Conservation (phyloP, 768 basidiomycete species). For the Vishniacozyma victoriae region DNA sequence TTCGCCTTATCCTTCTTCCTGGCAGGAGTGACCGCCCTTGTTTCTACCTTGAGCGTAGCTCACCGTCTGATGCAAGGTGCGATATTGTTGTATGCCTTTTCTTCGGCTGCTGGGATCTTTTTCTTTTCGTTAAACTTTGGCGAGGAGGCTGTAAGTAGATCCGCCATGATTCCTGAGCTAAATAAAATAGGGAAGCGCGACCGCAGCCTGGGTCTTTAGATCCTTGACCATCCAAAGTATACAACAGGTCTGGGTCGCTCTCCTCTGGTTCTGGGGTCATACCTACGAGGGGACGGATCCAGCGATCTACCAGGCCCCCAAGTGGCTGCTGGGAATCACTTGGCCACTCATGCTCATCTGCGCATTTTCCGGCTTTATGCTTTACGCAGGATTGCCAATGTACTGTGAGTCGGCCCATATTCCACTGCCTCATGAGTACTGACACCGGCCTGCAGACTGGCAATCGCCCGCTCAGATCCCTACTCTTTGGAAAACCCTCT, state of each 20-base stretch:
- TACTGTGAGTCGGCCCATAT: slow-evolving; percentile 28
- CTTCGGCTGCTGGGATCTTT: slow-evolving; percentile 81
- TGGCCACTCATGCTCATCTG: slow-evolving; percentile 79
- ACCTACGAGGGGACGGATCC: slow-evolving; percentile 56
- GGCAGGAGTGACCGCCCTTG: slow-evolving; percentile 77
- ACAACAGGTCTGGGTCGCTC: slow-evolving; percentile 90
- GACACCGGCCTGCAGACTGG: slow-evolving; percentile 12
- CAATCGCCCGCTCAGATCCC: slow-evolving; percentile 90
- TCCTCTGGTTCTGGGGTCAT: slow-evolving; percentile 93
- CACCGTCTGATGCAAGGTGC: slow-evolving; percentile 67
- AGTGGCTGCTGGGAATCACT: slow-evolving; percentile 73
- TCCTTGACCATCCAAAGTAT: slow-evolving; percentile 91
- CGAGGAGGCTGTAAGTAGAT: slow-evolving; percentile 81
- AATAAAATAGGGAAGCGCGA: slow-evolving; percentile 62
- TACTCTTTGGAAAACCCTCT: slow-evolving; percentile 79
- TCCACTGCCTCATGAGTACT: too few relatives aligned
- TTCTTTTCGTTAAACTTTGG: slow-evolving; percentile 96
- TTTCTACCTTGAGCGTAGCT: slow-evolving; percentile 60
- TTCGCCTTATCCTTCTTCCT: slow-evolving; percentile 85
- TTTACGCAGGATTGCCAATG: slow-evolving; percentile 79
- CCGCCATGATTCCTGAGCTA: not conserved
- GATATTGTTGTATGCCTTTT: slow-evolving; percentile 84
- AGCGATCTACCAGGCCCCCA: slow-evolving; percentile 60
- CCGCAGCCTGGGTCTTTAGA: slow-evolving; percentile 85
- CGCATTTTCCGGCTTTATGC: slow-evolving; percentile 73